Percentiles rank a stretch among this genome's conserved stretches.
phyloP scores from a whole-genome alignment of 2,329 filamentous ascomycete species.

The Tolypocladium guangdongense region DNA sequence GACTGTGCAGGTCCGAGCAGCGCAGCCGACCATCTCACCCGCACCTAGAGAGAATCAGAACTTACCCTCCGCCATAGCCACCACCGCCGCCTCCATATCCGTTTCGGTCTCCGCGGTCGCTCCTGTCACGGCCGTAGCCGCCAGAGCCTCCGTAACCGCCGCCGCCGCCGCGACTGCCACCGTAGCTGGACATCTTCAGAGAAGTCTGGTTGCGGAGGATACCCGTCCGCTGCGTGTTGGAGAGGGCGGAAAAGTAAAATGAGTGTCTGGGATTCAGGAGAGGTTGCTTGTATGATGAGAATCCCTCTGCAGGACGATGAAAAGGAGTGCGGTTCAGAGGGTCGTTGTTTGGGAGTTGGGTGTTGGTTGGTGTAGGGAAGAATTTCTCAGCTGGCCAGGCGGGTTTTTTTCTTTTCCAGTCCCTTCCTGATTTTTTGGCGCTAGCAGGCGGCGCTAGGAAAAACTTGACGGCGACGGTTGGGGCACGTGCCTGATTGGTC shows the following conservation, averaged over 20 bases:
- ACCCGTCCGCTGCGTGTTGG: constrained; percentile 3
- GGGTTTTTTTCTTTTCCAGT: constrained; percentile 12
- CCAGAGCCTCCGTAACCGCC: constrained; percentile 19
- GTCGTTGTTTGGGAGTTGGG: constrained; percentile 6
- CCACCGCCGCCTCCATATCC: constrained; percentile 23
- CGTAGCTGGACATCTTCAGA: constrained; percentile 35
- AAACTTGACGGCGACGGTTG: constrained; percentile 2
- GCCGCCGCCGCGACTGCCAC: constrained; percentile 16
- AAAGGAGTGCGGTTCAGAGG: constrained; percentile 17
- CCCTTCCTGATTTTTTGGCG: constrained; percentile 9
- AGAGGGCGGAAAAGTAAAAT: not conserved
- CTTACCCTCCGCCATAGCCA: constrained; percentile 27
- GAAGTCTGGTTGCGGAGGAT: constrained; percentile 4
- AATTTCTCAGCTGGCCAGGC: constrained; percentile 5
- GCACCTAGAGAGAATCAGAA: constrained; percentile 3
- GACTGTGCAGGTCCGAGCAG: not conserved
- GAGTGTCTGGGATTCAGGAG: not conserved
- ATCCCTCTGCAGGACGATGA: constrained; percentile 11
- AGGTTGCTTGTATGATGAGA: not conserved
- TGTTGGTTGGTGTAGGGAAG: constrained; percentile 16
- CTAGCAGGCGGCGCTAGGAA: constrained; percentile 9
- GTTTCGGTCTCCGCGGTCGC: constrained; percentile 34
- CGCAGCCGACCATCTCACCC: not conserved
- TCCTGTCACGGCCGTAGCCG: constrained; percentile 31
- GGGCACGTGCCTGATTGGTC: constrained; percentile 3